These are phyloP conservation scores for Leptomonas pyrrhocoris DNA, from an alignment of 208 protist species.

Conservation along the genomic window DNA sequence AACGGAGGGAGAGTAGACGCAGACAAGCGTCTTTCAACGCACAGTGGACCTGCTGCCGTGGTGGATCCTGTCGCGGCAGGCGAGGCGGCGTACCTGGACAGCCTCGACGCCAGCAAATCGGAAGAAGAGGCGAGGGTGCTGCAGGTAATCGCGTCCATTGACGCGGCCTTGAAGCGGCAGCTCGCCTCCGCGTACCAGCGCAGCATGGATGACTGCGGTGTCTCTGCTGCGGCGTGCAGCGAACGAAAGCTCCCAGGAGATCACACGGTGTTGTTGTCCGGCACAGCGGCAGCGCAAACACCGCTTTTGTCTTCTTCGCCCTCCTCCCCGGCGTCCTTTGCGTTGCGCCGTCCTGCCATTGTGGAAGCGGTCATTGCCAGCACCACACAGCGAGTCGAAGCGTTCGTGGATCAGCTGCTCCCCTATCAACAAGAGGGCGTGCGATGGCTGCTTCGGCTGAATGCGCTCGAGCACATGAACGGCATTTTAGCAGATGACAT, in stretches of 20 bases:
- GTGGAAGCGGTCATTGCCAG: constrained; percentile 37
- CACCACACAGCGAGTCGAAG: constrained; percentile 25
- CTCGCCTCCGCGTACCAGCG: constrained; percentile 18
- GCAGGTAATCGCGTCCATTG: constrained; percentile 34
- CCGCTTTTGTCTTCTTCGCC: background rate
- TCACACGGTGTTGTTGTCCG: background rate
- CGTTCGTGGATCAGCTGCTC: constrained; percentile 66
- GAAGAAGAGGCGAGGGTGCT: constrained; percentile 35
- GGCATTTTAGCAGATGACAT: constrained; percentile 97
- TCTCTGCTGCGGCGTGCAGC: background rate
- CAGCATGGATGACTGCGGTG: background rate
- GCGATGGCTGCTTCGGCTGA: constrained; percentile 95
- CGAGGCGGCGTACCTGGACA: constrained; percentile 31
- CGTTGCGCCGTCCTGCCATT: constrained; percentile 16
- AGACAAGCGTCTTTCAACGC: background rate
- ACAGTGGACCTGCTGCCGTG: background rate
- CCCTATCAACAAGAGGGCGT: constrained; percentile 96
- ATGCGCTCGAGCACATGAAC: constrained; percentile 87
- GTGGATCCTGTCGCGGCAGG: constrained; percentile 5
- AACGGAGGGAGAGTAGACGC: background rate
- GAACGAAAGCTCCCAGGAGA: background rate
- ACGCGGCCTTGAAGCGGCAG: constrained; percentile 35
- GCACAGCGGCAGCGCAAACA: background rate
- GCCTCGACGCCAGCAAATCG: constrained; percentile 26
- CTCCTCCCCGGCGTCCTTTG: background rate